Evolutionary conservation across 805 yeast genomes (phyloP).

Genomic region (Ogataea kodamae): DNA sequence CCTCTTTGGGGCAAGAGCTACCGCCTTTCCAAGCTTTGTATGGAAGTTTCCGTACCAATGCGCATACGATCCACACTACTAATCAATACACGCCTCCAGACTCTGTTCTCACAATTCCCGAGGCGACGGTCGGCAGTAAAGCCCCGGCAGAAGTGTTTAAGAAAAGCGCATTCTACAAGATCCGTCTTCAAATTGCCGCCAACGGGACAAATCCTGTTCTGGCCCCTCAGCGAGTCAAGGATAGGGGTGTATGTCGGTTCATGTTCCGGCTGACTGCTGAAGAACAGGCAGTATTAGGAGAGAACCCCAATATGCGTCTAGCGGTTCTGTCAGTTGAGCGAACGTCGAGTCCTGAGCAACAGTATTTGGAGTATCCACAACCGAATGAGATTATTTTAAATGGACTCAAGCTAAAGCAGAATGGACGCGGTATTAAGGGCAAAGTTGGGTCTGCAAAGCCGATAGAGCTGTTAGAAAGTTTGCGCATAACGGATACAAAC

Average conservation of each 20-base stretch:
- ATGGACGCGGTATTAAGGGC: conserved; percentile 72
- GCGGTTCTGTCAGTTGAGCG: conserved; percentile 54
- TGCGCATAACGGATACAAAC: conserved; percentile 35
- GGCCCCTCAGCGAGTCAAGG: conserved; percentile 38
- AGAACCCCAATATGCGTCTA: conserved; percentile 35
- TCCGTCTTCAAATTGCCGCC: conserved; percentile 43
- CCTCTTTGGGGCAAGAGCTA: conserved; percentile 30
- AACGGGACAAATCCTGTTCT: conserved; percentile 41
- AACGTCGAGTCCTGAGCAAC: conserved; percentile 18
- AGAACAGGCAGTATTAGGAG: conserved; percentile 39
- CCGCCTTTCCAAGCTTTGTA: conserved; percentile 37
- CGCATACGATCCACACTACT: conserved; percentile 25
- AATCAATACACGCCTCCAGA: conserved; percentile 17
- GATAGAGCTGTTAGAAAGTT: conserved; percentile 62
- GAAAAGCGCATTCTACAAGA: conserved; percentile 53
- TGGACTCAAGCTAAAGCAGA: conserved; percentile 43
- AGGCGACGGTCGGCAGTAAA: conserved; percentile 12
- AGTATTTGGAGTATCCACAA: conserved; percentile 59
- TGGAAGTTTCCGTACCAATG: conserved; percentile 15
- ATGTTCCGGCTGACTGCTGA: conserved; percentile 41
- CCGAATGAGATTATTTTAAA: conserved; percentile 70
- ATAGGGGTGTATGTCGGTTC: conserved; percentile 43
- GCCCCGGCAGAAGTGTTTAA: conserved; percentile 42
- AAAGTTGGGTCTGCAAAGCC: conserved; percentile 78
- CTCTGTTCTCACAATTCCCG: conserved; percentile 1